Evolutionary conservation across 2,329 filamentous ascomycete genomes (phyloP).

Genomic region (Magnaporthiopsis rhizophila): DNA sequence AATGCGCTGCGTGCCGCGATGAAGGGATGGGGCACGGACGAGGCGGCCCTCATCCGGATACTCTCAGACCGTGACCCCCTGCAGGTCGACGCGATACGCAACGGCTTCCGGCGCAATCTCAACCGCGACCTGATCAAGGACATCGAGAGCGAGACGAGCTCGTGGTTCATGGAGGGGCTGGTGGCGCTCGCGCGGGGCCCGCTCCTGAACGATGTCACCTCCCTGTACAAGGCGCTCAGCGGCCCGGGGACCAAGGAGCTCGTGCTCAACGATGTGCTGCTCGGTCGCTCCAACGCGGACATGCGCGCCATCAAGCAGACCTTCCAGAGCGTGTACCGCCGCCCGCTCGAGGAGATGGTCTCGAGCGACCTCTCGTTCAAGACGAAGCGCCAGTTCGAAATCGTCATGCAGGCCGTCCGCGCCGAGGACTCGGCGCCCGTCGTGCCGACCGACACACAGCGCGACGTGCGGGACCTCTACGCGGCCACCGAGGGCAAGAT

Average conservation of each 20-base stretch:
- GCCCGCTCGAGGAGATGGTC: conserved; percentile 63
- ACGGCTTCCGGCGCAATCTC: conserved; percentile 57
- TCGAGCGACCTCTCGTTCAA: conserved; percentile 75
- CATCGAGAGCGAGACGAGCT: conserved; percentile 67
- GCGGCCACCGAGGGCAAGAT: conserved; percentile 65
- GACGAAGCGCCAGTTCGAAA: conserved; percentile 77
- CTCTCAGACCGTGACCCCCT: conserved; percentile 69
- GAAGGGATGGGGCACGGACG: conserved; percentile 87
- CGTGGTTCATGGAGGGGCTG: conserved; percentile 67
- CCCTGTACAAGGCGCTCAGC: conserved; percentile 62
- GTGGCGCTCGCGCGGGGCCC: conserved; percentile 72
- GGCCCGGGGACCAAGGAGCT: conserved; percentile 81
- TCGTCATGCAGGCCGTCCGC: conserved; percentile 66
- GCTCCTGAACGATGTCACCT: conserved; percentile 65
- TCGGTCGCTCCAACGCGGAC: conserved; percentile 79
- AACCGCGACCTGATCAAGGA: conserved; percentile 65
- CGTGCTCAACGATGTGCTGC: conserved; percentile 77
- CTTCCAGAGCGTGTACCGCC: conserved; percentile 61
- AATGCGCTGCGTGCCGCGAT: conserved; percentile 71
- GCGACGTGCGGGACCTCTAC: conserved; percentile 70
- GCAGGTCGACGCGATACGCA: conserved; percentile 62
- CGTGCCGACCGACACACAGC: conserved; percentile 63
- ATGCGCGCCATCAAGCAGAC: conserved; percentile 75
- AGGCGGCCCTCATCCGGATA: conserved; percentile 63
- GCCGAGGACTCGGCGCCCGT: conserved; percentile 72